Conservation (phyloP, 768 basidiomycete genomes). For the Stropharia rugosoannulata region DNA sequence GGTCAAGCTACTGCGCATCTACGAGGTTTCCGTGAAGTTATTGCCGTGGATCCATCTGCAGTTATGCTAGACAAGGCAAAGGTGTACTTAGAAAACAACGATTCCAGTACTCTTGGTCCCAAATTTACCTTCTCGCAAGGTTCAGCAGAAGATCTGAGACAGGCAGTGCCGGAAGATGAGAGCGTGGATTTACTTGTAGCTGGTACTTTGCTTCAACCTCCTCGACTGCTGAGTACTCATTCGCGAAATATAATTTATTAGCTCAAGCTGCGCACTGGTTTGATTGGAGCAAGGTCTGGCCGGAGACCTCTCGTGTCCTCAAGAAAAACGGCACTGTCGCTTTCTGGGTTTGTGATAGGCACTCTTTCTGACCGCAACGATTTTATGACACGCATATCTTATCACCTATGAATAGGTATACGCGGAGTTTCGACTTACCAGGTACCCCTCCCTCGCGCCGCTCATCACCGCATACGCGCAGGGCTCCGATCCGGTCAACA, state of each 20-base stretch:
- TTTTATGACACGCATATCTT: neutral
- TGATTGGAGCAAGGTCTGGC: slow-evolving; percentile 70
- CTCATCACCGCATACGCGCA: slow-evolving; percentile 64
- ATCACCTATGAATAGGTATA: slow-evolving; percentile 41
- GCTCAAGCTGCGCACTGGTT: slow-evolving; percentile 87
- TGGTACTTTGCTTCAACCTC: slow-evolving; percentile 38
- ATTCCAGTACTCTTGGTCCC: neutral
- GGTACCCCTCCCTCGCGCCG: slow-evolving; percentile 55
- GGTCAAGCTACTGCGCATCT: slow-evolving; percentile 72
- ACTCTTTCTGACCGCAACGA: neutral
- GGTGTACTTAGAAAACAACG: slow-evolving; percentile 11
- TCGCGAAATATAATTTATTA: slow-evolving; percentile 20
- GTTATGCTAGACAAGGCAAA: slow-evolving; percentile 66
- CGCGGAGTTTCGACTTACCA: slow-evolving; percentile 70
- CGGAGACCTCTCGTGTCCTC: slow-evolving; percentile 60
- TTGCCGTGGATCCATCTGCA: slow-evolving; percentile 74
- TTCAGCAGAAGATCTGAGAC: slow-evolving; percentile 54
- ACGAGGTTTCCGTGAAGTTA: slow-evolving; percentile 50
- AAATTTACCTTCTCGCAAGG: slow-evolving; percentile 31
- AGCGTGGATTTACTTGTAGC: slow-evolving; percentile 69
- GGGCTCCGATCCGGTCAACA: slow-evolving; percentile 49
- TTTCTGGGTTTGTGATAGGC: slow-evolving; percentile 56
- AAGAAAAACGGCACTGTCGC: slow-evolving; percentile 64
- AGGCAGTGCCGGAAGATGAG: slow-evolving; percentile 38
- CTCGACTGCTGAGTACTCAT: neutral